A percentile compares a stretch with the other conserved stretches of the same genome.
Conservation (phyloP, 257 asterid species). For the Scutellaria galericulata region DNA sequence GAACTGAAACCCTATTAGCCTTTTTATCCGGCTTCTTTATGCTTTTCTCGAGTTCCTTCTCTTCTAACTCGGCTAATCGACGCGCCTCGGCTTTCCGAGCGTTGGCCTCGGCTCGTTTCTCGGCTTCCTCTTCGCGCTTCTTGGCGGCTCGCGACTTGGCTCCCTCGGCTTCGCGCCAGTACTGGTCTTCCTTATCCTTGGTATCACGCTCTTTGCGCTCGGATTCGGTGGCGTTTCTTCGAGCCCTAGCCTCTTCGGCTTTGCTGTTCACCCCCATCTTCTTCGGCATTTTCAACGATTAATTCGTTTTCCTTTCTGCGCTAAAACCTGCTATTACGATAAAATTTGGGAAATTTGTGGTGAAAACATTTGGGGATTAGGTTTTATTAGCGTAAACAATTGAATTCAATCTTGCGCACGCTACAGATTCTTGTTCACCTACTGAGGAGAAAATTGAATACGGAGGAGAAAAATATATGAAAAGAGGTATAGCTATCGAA, state of each 20-base stretch:
- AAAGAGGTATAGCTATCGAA: not conserved
- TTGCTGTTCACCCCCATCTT: conserved; percentile 94
- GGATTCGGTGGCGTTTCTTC: conserved; percentile 67
- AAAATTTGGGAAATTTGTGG: not conserved
- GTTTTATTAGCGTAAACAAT: conserved; percentile 10
- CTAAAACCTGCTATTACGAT: conserved; percentile 10
- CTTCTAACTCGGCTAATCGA: conserved; percentile 84
- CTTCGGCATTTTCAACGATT: conserved; percentile 72
- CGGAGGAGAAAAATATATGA: too few relatives aligned
- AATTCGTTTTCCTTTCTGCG: not conserved
- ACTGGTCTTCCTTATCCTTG: conserved; percentile 79
- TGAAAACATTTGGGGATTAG: conserved; percentile 17
- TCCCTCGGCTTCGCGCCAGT: conserved; percentile 98
- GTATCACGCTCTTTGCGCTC: conserved; percentile 85
- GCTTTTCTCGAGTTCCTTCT: conserved; percentile 74
- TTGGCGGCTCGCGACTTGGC: conserved; percentile 85
- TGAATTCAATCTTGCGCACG: not conserved
- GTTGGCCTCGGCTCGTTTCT: conserved; percentile 78
- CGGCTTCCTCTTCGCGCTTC: conserved; percentile 89
- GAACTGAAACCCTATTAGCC: conserved; percentile 72
- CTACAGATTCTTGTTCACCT: not conserved
- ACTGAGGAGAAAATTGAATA: not conserved
- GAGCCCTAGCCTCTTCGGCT: conserved; percentile 91
- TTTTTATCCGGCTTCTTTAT: conserved; percentile 83
- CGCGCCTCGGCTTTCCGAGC: conserved; percentile 92